These are phyloP conservation scores for Plenodomus lindquistii DNA, from an alignment of 2,329 filamentous ascomycete genomes.

Conservation along the genomic window DNA sequence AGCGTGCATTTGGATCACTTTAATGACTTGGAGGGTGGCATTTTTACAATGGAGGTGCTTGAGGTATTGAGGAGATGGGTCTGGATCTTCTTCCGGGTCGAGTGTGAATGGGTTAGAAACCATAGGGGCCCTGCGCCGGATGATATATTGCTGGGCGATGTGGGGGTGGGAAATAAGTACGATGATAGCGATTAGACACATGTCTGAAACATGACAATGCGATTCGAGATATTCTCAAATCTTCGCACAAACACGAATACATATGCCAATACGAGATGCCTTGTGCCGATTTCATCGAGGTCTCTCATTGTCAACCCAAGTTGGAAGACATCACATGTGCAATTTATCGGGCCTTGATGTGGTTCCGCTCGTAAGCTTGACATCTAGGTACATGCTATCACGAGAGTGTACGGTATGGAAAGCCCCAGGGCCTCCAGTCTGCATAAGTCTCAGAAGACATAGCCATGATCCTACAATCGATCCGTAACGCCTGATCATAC, in stretches of 20 bases:
- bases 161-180: conserved; percentile 61
- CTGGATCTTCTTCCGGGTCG: conserved; percentile 95
- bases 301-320: no score
- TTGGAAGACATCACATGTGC: no score
- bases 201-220: not conserved
- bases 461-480: not conserved
- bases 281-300: no score
- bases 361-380: not conserved
- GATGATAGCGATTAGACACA: conserved; percentile 57
- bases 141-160: conserved; percentile 74
- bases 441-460: conserved; percentile 54
- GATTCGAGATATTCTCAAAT: not conserved
- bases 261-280: no score
- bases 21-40: conserved; percentile 82
- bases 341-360: not conserved
- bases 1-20: conserved; percentile 81
- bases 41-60: conserved; percentile 83
- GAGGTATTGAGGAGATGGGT: conserved; percentile 91
- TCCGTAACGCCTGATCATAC: conserved; percentile 1
- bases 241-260: no score
- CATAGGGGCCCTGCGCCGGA: conserved; percentile 62
- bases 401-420: not conserved
- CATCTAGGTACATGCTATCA: not conserved
- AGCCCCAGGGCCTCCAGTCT: conserved; percentile 73
- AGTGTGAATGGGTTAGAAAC: conserved; percentile 80